Evolutionary conservation across 2,329 filamentous ascomycete species (phyloP), one percentile per base, ranked within the genome.

Genomic region (Chaetomiaceae sp.): DNA sequence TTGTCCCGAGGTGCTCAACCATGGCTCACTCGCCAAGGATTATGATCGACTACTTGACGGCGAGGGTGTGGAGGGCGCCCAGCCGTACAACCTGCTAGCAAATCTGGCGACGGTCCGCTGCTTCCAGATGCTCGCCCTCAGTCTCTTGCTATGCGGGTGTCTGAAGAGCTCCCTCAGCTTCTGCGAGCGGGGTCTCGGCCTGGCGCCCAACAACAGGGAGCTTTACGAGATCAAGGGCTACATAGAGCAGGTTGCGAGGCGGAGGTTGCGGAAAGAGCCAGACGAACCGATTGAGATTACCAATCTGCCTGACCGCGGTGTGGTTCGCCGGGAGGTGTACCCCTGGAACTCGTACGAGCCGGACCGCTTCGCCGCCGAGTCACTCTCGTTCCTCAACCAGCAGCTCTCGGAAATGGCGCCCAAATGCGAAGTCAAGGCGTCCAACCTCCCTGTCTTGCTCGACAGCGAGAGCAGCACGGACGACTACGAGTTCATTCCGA

Each of bases 341-440:
- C 81, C 81, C 2, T 85, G 81, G 81, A 85, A 85, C 59, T 61
- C 68, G 2, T 68, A 81, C 57, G 81, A 85, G 59, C 79, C 85
- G 3, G 81, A 90, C 59, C 79, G 86, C 18, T 84, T 84, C 58
- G 79, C 83, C 3, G 68, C 77, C 29, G 80, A 84, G 56, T 84
- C 84, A 1, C 68, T 97, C 19, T 66, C 74, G 0, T 74, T 83
- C 41, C 69, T 97, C 36, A 97, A 97, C 60, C 65, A 70, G 18
- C 73, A 84, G 54, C 73, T 96, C 55, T 67, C 72, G 20, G 65
- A 68, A 2, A 81, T 88, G 45, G 88, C 89, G 1, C 85, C 88
- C 1, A 91, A 88, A 59, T 86, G 91, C 50, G 86, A 87, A 53
- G 86, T 95, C 24, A 78, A 80, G 48, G 83, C 84, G 3, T 81